Evolutionary conservation across 371 early-diverging fungal species (phyloP).

Genomic region (Mucor sp.): DNA sequence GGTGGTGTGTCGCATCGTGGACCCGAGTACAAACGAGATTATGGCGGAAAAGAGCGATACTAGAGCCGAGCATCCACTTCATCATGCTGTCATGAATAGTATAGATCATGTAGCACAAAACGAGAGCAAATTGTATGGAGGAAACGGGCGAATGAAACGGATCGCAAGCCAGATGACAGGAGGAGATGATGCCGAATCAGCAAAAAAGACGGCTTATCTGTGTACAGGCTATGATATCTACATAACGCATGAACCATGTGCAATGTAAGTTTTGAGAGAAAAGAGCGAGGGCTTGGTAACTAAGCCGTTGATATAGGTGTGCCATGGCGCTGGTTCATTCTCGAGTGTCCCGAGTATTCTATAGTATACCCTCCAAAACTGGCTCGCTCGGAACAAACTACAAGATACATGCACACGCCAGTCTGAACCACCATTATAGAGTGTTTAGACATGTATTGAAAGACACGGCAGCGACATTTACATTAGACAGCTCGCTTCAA

Average conservation of each 20-base stretch:
- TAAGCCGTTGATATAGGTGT: constrained; percentile 48
- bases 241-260: constrained; percentile 68
- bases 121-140: constrained; percentile 20
- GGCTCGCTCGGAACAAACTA: constrained; percentile 72
- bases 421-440: constrained; percentile 71
- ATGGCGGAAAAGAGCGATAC: constrained; percentile 53
- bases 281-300: background rate
- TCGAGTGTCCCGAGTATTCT: constrained; percentile 75
- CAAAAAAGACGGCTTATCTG: constrained; percentile 44
- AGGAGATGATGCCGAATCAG: constrained; percentile 1
- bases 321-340: constrained; percentile 83
- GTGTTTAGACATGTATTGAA: constrained; percentile 33
- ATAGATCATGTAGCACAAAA: constrained; percentile 49
- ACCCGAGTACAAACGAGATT: constrained; percentile 44
- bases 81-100: constrained; percentile 68
- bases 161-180: constrained; percentile 22
- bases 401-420: constrained; percentile 71
- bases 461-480: background rate
- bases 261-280: constrained; percentile 48
- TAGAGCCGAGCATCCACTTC: constrained; percentile 53
- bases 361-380: constrained; percentile 56
- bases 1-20: constrained; percentile 41
- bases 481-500: background rate
- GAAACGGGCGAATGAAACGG: constrained; percentile 29
- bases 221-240: constrained; percentile 68